A percentile compares a stretch with the other conserved stretches of the same genome.
Evolutionary conservation across 306 rosid genomes (phyloP).

Genomic region (Dryas octopetala): DNA sequence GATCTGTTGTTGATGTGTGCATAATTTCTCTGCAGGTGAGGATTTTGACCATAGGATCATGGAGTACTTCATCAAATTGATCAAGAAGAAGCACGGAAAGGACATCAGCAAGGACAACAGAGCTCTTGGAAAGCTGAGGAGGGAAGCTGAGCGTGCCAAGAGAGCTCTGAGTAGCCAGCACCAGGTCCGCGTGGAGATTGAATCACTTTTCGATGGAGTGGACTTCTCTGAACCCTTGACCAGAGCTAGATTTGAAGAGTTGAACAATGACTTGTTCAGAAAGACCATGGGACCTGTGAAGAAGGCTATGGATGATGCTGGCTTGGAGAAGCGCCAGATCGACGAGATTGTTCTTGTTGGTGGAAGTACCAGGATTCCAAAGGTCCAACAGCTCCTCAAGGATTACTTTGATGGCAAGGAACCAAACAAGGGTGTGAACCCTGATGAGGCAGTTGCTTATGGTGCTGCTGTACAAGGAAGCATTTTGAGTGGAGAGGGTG

Average conservation of each 20-base stretch:
- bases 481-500: constrained; percentile 99
- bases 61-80: constrained; percentile 98
- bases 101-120: constrained; percentile 98
- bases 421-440: constrained; percentile 99
- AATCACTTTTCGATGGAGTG: constrained; percentile 85
- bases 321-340: constrained; percentile 81
- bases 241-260: constrained; percentile 90
- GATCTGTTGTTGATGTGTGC: neutral
- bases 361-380: constrained; percentile 97
- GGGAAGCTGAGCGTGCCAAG: constrained; percentile 95
- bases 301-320: constrained; percentile 99
- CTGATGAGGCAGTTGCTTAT: constrained; percentile 96
- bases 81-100: constrained; percentile 92
- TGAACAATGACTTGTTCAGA: constrained; percentile 95
- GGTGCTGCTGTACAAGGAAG: constrained; percentile 99
- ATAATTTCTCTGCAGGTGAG: constrained; percentile 56
- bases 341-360: constrained; percentile 97
- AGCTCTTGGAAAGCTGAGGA: constrained; percentile 92
- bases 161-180: constrained; percentile 99
- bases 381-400: constrained; percentile 90
- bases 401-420: constrained; percentile 96
- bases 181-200: constrained; percentile 96
- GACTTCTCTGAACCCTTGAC: constrained; percentile 93
- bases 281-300: constrained; percentile 99
- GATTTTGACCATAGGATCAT: constrained; percentile 88